phyloP scores from a whole-genome alignment of 345 rosid species.

The Citrus medica region DNA sequence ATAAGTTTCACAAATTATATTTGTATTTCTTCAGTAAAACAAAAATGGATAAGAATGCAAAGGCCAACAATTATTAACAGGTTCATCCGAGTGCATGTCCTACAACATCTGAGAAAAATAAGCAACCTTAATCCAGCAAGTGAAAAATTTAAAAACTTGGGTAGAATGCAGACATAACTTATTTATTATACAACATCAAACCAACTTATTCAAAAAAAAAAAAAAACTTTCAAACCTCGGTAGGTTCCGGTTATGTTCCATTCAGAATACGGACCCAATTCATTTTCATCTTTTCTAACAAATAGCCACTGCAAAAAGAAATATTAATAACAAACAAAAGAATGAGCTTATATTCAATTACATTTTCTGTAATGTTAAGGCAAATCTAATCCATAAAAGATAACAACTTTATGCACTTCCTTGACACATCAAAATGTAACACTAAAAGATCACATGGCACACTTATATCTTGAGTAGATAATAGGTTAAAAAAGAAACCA shows the following conservation, averaged over 20 bases:
- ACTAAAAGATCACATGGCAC: not conserved
- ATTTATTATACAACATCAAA: not conserved
- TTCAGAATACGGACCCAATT: slow-evolving; percentile 59
- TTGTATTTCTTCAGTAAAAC: not conserved
- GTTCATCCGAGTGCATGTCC: not conserved
- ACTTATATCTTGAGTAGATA: not conserved
- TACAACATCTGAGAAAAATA: not conserved
- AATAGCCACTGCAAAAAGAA: slow-evolving; percentile 72
- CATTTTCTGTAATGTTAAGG: not conserved
- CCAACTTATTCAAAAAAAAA: not conserved
- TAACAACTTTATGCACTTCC: not conserved
- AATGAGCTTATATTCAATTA: not conserved
- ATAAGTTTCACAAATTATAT: not conserved
- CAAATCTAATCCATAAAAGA: not conserved
- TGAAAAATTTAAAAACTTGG: not conserved
- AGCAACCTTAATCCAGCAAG: not conserved
- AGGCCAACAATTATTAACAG: not conserved
- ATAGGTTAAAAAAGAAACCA: not conserved
- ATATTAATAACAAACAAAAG: slow-evolving; percentile 12
- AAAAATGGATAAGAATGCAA: not conserved
- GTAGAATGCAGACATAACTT: not conserved
- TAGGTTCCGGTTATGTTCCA: slow-evolving; percentile 99
- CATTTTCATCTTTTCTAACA: slow-evolving; percentile 58
- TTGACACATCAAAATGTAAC: not conserved
- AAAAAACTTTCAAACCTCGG: slow-evolving; percentile 56